Conservation (phyloP, 73 alveolate species). For the Tetrahymena malaccensis region DNA sequence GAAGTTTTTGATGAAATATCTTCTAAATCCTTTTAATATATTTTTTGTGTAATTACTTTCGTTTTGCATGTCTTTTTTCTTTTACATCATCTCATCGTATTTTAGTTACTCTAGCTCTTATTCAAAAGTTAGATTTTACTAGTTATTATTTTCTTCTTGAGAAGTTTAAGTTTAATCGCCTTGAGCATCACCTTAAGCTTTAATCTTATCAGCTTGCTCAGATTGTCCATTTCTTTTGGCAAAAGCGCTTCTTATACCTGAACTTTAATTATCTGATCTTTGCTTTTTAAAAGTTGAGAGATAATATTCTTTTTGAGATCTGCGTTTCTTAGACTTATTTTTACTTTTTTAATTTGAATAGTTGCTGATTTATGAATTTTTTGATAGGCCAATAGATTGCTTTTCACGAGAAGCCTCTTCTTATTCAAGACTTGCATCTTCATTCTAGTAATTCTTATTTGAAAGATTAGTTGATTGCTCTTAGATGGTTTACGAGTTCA, state of each 20-base stretch:
- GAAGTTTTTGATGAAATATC: background rate
- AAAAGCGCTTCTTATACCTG: background rate
- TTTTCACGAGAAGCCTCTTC: background rate
- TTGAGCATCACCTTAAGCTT: background rate
- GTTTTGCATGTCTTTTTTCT: background rate
- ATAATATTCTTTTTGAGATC: background rate
- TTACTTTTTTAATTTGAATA: background rate
- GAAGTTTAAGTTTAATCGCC: background rate
- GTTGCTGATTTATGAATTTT: background rate
- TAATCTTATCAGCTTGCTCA: background rate
- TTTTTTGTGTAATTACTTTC: background rate
- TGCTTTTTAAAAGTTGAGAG: background rate
- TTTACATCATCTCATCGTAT: background rate
- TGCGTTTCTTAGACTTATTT: background rate
- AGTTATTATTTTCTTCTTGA: background rate
- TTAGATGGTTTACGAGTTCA: background rate
- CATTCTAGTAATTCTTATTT: background rate
- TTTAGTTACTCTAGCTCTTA: background rate
- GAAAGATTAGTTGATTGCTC: background rate
- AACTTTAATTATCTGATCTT: background rate
- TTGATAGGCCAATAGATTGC: background rate
- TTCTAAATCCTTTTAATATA: background rate
- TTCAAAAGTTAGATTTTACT: background rate
- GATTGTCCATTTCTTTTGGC: background rate
- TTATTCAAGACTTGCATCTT: background rate